Evolutionary conservation across 495 filamentous ascomycete genomes (phyloP).

Genomic region (Tuber umbilicatum): DNA sequence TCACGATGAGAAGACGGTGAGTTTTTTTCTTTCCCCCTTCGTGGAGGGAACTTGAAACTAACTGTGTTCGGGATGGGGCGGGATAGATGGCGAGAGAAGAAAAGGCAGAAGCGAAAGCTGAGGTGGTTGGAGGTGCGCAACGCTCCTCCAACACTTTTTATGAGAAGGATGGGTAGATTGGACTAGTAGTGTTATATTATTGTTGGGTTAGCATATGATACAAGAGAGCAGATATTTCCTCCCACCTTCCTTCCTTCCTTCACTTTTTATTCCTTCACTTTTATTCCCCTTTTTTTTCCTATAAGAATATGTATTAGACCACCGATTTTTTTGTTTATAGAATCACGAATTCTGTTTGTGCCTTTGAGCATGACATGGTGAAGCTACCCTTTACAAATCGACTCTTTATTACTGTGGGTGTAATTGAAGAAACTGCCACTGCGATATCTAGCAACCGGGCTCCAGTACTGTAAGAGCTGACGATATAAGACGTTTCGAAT

Average conservation of each 20-base stretch:
- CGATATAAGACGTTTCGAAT: neutral
- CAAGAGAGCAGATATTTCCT: neutral
- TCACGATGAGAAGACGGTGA: constrained; percentile 69
- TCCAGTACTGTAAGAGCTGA: neutral
- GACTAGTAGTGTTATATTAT: neutral
- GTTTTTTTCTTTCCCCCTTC: neutral
- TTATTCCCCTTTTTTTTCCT: neutral
- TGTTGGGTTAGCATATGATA: neutral
- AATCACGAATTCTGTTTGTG: neutral
- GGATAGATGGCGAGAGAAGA: constrained; percentile 18
- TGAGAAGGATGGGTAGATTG: neutral
- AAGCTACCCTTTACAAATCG: neutral
- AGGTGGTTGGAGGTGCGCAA: neutral
- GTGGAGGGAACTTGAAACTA: neutral
- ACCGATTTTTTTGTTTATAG: neutral
- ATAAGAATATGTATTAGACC: neutral
- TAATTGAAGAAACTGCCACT: neutral
- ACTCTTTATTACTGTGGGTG: neutral
- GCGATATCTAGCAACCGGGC: neutral
- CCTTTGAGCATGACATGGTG: neutral
- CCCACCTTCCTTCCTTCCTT: neutral
- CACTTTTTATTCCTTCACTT: neutral
- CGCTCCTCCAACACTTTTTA: neutral
- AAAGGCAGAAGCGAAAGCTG: constrained; percentile 10
- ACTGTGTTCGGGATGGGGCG: neutral